Evolutionary conservation across 2,329 filamentous ascomycete genomes (phyloP).

Genomic region (Pyrenophora tritici-repentis): DNA sequence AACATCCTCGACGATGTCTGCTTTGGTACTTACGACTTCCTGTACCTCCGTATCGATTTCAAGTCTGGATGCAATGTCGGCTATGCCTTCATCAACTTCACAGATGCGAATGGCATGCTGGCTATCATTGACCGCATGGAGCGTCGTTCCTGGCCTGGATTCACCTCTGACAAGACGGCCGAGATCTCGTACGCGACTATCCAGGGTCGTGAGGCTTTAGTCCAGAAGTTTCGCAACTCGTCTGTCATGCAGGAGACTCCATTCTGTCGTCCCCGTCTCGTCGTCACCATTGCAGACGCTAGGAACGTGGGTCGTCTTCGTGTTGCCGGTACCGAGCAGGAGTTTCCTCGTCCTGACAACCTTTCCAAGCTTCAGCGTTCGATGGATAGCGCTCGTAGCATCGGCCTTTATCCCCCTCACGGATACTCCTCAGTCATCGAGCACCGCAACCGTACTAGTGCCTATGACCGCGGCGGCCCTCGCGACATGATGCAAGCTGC

Average conservation of each 20-base stretch:
- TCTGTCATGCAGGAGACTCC: conserved; percentile 89
- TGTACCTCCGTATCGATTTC: conserved; percentile 83
- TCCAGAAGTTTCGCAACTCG: conserved; percentile 96
- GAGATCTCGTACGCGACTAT: conserved; percentile 97
- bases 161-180: conserved; percentile 81
- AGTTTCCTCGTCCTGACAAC: conserved; percentile 81
- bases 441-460: conserved; percentile 75
- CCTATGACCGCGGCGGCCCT: conserved; percentile 79
- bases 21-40: conserved; percentile 86
- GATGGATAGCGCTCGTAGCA: conserved; percentile 82
- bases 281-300: conserved; percentile 56
- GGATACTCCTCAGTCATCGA: conserved; percentile 74
- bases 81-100: conserved; percentile 97
- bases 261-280: conserved; percentile 77
- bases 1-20: conserved; percentile 77
- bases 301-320: conserved; percentile 42
- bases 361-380: conserved; percentile 85
- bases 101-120: conserved; percentile 60
- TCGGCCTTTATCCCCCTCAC: conserved; percentile 84
- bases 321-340: conserved; percentile 71
- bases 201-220: conserved; percentile 86
- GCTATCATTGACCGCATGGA: conserved; percentile 39
- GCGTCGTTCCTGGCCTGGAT: conserved; percentile 67
- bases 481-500: conserved; percentile 39
- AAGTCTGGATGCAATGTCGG: conserved; percentile 70